Conservation (phyloP, 1,284 basidiomycete genomes). For the Grifola frondosa region DNA sequence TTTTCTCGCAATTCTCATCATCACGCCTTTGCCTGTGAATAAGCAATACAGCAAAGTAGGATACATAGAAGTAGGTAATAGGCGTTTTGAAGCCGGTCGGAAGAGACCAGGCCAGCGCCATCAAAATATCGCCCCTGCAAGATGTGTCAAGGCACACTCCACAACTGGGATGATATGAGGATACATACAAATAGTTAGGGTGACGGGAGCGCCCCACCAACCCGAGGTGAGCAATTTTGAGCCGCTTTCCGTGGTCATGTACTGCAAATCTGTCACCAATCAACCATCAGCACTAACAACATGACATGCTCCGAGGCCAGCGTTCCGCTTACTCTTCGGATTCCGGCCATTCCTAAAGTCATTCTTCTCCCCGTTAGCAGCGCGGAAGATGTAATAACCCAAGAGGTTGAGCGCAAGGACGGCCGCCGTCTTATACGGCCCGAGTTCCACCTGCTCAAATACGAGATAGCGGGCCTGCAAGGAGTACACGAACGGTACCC, state of each 20-base stretch:
- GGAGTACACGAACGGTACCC: constrained; percentile 95
- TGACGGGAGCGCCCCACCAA: constrained; percentile 98
- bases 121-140: constrained; percentile 78
- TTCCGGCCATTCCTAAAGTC: constrained; percentile 93
- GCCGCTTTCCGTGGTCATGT: constrained; percentile 83
- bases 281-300: not conserved
- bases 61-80: constrained; percentile 94
- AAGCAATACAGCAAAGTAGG: constrained; percentile 88
- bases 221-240: constrained; percentile 92
- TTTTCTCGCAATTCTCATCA: constrained; percentile 88
- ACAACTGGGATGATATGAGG: too few relatives aligned
- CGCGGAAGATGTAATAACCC: constrained; percentile 93
- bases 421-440: constrained; percentile 55
- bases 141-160: constrained; percentile 6
- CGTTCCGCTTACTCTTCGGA: constrained; percentile 73
- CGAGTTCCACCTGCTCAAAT: constrained; percentile 83
- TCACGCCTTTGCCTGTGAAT: constrained; percentile 90
- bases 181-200: constrained; percentile 84
- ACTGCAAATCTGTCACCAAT: constrained; percentile 64
- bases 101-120: constrained; percentile 93
- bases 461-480: constrained; percentile 95
- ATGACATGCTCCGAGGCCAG: not conserved
- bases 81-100: constrained; percentile 92
- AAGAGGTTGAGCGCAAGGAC: constrained; percentile 70
- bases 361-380: constrained; percentile 92